Percentiles rank a stretch among this genome's conserved stretches.
phyloP scores from a whole-genome alignment of 805 yeast species.

The Myxozyma sirexii region DNA sequence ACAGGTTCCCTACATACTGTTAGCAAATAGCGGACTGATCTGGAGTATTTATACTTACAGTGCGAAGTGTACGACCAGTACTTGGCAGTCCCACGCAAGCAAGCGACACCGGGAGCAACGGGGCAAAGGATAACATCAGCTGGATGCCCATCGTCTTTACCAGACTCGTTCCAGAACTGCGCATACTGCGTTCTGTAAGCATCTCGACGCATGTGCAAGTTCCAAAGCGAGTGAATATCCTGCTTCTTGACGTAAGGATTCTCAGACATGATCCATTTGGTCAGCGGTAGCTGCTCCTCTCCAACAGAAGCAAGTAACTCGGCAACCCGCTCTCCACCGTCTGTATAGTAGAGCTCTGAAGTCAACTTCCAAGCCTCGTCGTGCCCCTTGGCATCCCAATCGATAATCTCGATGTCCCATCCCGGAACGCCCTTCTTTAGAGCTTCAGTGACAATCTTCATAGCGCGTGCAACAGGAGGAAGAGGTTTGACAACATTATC shows the following conservation, averaged over 20 bases:
- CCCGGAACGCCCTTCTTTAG: constrained; percentile 52
- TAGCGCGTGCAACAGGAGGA: constrained; percentile 50
- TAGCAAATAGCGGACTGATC: no score
- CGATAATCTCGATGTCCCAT: constrained; percentile 38
- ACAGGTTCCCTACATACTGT: constrained; percentile 52
- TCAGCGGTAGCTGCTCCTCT: constrained; percentile 67
- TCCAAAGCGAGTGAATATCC: constrained; percentile 43
- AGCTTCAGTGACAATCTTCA: constrained; percentile 45
- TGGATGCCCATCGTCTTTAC: constrained; percentile 29
- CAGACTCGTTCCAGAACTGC: constrained; percentile 50
- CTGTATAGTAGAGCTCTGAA: constrained; percentile 56
- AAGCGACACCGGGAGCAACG: constrained; percentile 71
- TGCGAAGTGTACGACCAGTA: constrained; percentile 83
- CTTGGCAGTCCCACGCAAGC: constrained; percentile 60
- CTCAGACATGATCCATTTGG: constrained; percentile 56
- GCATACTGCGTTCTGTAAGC: constrained; percentile 59
- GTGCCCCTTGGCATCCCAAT: constrained; percentile 36
- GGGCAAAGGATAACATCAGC: constrained; percentile 71
- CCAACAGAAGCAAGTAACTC: constrained; percentile 60
- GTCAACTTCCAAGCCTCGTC: constrained; percentile 40
- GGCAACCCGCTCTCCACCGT: constrained; percentile 65
- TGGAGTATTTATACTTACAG: no score
- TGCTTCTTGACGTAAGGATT: constrained; percentile 41
- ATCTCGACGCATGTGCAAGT: constrained; percentile 60
- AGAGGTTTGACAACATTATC: constrained; percentile 58